Evolutionary conservation across 1,139 yeast species (phyloP).

Genomic region (Debaryomycetaceae sp.): DNA sequence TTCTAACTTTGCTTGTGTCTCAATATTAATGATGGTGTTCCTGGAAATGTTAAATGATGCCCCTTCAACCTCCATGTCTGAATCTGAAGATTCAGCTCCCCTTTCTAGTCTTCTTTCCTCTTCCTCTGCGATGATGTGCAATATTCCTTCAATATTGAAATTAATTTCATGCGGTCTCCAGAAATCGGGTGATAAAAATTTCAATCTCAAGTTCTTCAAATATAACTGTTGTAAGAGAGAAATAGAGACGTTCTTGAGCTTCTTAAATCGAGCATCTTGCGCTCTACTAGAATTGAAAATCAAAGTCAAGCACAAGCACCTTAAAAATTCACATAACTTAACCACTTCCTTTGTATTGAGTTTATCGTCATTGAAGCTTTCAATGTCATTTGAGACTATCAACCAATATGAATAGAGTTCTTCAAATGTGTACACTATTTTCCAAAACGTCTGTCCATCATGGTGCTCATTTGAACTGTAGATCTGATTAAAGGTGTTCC

Average conservation of each 20-base stretch:
- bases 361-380: constrained; percentile 45
- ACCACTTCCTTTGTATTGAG: constrained; percentile 46
- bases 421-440: constrained; percentile 31
- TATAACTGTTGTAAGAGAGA: constrained; percentile 66
- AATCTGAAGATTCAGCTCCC: constrained; percentile 12
- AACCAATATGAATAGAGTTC: constrained; percentile 45
- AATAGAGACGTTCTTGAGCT: constrained; percentile 39
- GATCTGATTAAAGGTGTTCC: constrained; percentile 10
- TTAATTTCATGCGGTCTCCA: constrained; percentile 47
- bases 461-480: constrained; percentile 7
- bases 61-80: constrained; percentile 6
- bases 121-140: constrained; percentile 37
- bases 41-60: constrained; percentile 2
- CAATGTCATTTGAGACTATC: constrained; percentile 69
- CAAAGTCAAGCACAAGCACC: constrained; percentile 50
- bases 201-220: constrained; percentile 62
- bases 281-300: constrained; percentile 39
- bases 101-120: constrained; percentile 24
- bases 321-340: constrained; percentile 48
- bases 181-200: constrained; percentile 50
- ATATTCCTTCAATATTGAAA: constrained; percentile 27
- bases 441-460: constrained; percentile 26
- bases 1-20: constrained; percentile 29
- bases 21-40: constrained; percentile 5
- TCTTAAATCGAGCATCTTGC: constrained; percentile 15